These are phyloP conservation scores for Tricholoma matsutake DNA, from an alignment of 768 basidiomycete genomes.

Conservation along the genomic window DNA sequence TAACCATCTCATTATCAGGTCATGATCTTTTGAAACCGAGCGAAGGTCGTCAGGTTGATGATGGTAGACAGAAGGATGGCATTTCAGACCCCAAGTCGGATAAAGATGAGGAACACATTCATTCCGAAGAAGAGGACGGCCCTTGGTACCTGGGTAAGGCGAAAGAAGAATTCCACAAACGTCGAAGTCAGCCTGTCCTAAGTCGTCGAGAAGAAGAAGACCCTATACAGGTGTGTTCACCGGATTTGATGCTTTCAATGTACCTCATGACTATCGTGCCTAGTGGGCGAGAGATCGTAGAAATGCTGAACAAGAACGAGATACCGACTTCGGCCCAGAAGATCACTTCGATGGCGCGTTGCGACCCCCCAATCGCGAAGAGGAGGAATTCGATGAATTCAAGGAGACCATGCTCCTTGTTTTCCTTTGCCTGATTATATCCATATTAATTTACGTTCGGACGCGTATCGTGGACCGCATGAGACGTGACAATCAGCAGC, in stretches of 20 bases:
- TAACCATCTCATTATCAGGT: constrained; percentile 3
- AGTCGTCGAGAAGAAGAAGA: constrained; percentile 58
- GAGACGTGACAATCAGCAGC: constrained; percentile 56
- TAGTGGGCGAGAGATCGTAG: constrained; percentile 79
- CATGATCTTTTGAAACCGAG: constrained; percentile 18
- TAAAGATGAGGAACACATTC: constrained; percentile 32
- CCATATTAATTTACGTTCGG: constrained; percentile 73
- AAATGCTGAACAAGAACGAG: constrained; percentile 68
- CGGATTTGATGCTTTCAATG: background rate
- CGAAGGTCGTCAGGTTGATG: constrained; percentile 40
- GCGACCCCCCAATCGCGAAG: constrained; percentile 57
- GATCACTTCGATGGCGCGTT: constrained; percentile 75
- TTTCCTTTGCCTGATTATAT: constrained; percentile 67
- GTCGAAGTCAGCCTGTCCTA: constrained; percentile 38
- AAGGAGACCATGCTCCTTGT: constrained; percentile 79
- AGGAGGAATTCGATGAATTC: constrained; percentile 68
- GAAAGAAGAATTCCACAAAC: constrained; percentile 69
- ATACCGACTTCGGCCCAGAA: constrained; percentile 75
- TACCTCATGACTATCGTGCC: background rate
- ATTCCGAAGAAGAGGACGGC: constrained; percentile 55
- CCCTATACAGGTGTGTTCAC: constrained; percentile 54
- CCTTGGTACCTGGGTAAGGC: constrained; percentile 85
- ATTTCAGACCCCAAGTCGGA: constrained; percentile 19
- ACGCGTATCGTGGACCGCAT: constrained; percentile 74
- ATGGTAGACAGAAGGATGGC: constrained; percentile 26